A percentile compares a stretch with the other conserved stretches of the same genome.
phyloP scores from a whole-genome alignment of 345 rosid species.

The Aquilaria yunnanensis region DNA sequence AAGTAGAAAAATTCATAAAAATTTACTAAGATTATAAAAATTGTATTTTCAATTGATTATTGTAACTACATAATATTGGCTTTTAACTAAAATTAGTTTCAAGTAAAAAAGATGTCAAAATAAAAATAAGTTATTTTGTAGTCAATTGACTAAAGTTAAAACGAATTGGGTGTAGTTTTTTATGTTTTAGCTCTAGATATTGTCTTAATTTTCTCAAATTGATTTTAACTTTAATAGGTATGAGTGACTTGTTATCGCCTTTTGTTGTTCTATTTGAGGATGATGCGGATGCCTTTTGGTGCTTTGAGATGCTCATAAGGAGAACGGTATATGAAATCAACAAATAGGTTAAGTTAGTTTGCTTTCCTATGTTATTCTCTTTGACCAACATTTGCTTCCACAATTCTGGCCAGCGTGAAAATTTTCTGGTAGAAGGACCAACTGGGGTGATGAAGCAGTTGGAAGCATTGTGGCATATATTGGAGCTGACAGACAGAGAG shows the following conservation, averaged over 20 bases:
- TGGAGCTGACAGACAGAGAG: conserved; percentile 78
- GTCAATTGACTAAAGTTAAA: too few species aligned
- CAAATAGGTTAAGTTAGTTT: conserved; percentile 11
- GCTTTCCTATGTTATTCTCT: conserved; percentile 7
- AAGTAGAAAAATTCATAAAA: too few species aligned
- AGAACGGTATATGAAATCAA: conserved; percentile 56
- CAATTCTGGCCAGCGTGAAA: conserved; percentile 51
- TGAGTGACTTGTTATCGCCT: conserved; percentile 95
- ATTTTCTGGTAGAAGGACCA: conserved; percentile 92
- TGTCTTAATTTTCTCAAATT: conserved; percentile 14
- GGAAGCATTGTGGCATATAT: conserved; percentile 74
- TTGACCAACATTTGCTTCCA: conserved; percentile 19
- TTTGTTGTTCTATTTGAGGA: conserved; percentile 91
- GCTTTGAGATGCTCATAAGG: conserved; percentile 96
- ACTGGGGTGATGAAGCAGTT: conserved; percentile 90
- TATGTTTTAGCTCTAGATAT: not conserved
- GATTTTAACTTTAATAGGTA: conserved; percentile 44
- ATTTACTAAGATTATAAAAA: too few species aligned
- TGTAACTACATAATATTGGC: too few species aligned
- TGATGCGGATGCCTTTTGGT: conserved; percentile 95
- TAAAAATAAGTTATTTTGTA: too few species aligned
- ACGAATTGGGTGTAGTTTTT: conserved; percentile 4
- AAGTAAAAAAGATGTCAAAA: too few species aligned
- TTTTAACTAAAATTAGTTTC: too few species aligned
- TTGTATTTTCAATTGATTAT: too few species aligned